Percentiles rank a stretch among this genome's conserved stretches.
These are phyloP conservation scores for Paradendryphiella salina DNA, from an alignment of 2,329 filamentous ascomycete genomes.

Conservation along the genomic window DNA sequence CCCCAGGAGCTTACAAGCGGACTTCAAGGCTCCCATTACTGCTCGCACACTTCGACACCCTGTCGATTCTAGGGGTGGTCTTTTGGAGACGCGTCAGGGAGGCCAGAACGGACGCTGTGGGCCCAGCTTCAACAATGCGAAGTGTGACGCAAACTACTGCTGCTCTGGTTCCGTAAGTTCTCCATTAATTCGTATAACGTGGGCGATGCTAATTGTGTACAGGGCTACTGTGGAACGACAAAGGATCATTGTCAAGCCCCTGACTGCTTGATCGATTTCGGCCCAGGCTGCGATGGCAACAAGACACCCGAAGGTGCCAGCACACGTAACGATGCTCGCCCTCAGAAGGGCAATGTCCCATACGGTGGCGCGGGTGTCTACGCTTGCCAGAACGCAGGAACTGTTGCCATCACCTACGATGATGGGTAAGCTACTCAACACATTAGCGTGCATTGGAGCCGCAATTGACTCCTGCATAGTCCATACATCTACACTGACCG, in stretches of 20 bases:
- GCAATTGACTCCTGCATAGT: background rate
- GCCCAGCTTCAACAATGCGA: slow-evolving; percentile 32
- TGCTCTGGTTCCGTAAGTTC: slow-evolving; percentile 41
- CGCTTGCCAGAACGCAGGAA: slow-evolving; percentile 56
- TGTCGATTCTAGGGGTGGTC: slow-evolving; percentile 15
- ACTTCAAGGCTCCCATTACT: slow-evolving; percentile 24
- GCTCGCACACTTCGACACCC: slow-evolving; percentile 31
- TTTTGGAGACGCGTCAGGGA: slow-evolving; percentile 41
- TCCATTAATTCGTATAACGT: background rate
- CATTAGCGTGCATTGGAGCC: too few species aligned
- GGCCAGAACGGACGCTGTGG: slow-evolving; percentile 44
- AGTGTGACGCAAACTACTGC: slow-evolving; percentile 41
- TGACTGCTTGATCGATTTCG: slow-evolving; percentile 64
- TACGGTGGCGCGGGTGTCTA: slow-evolving; percentile 63
- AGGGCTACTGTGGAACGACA: slow-evolving; percentile 58
- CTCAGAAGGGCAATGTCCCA: slow-evolving; percentile 57
- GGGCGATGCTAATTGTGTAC: background rate
- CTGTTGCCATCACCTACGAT: slow-evolving; percentile 68
- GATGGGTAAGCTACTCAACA: slow-evolving; percentile 53
- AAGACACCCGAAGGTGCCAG: slow-evolving; percentile 57
- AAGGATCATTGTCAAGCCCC: slow-evolving; percentile 62
- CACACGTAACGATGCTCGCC: slow-evolving; percentile 57
- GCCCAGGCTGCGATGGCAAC: slow-evolving; percentile 64
- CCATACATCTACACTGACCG: slow-evolving; percentile 64
- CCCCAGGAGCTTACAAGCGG: slow-evolving; percentile 34